These are phyloP conservation scores for Amphicarpaea edgeworthii DNA, from an alignment of 306 rosid genomes.

Conservation along the genomic window DNA sequence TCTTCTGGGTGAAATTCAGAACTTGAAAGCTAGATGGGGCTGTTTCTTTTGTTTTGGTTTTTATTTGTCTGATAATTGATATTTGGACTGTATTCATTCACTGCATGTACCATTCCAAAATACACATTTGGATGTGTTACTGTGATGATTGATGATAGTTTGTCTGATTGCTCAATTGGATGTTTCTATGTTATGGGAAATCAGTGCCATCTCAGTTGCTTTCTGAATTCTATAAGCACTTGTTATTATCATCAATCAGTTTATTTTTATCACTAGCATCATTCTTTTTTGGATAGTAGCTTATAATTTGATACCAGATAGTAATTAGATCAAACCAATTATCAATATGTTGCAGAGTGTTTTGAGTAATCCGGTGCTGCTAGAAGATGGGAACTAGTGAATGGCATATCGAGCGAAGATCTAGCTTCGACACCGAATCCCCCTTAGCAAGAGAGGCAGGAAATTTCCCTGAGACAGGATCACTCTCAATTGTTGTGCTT, in stretches of 20 bases:
- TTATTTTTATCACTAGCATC: not conserved
- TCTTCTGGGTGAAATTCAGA: conserved; percentile 21
- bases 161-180: conserved; percentile 14
- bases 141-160: conserved; percentile 5
- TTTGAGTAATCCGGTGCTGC: conserved; percentile 25
- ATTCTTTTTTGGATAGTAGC: not conserved
- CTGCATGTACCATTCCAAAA: not conserved
- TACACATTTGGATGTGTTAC: conserved; percentile 2
- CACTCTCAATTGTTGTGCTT: conserved; percentile 79
- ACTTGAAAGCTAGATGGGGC: not conserved
- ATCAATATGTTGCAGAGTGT: conserved; percentile 29
- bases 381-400: conserved; percentile 69
- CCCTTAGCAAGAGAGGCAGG: conserved; percentile 47
- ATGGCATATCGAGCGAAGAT: conserved; percentile 73
- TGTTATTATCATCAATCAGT: not conserved
- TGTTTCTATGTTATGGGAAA: not conserved
- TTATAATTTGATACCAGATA: conserved; percentile 31
- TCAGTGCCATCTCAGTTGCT: not conserved
- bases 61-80: conserved; percentile 12
- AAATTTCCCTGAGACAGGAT: conserved; percentile 60
- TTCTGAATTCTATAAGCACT: not conserved
- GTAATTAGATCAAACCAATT: conserved; percentile 12
- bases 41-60: not conserved
- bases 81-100: not conserved
- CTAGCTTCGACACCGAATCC: conserved; percentile 48